Evolutionary conservation across 306 rosid species (phyloP).

Genomic region (Spatholobus suberectus): DNA sequence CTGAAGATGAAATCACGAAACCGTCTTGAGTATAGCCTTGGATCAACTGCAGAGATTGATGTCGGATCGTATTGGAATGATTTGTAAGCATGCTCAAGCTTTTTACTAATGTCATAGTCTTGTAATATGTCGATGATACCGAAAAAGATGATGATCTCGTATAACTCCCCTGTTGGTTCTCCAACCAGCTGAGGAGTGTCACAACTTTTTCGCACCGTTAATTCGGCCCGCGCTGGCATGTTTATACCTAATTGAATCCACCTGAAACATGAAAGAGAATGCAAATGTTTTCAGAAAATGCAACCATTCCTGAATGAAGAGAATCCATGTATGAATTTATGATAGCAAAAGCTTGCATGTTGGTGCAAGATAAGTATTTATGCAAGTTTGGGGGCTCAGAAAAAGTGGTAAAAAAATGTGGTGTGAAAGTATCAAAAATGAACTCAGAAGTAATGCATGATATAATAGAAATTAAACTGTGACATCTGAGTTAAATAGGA

Average conservation of each 20-base stretch:
- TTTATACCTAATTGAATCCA: slow-evolving; percentile 77
- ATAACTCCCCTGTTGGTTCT: slow-evolving; percentile 84
- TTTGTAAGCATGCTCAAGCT: slow-evolving; percentile 98
- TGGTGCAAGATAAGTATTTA: slow-evolving; percentile 1
- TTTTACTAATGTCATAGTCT: slow-evolving; percentile 94
- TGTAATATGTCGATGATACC: slow-evolving; percentile 95
- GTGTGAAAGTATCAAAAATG: slow-evolving; percentile 1
- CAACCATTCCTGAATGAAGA: not conserved
- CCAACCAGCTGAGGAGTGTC: slow-evolving; percentile 90
- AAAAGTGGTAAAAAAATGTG: not conserved
- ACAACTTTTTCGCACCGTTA: slow-evolving; percentile 59
- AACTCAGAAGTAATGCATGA: slow-evolving; percentile 11
- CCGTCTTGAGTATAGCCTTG: slow-evolving; percentile 87
- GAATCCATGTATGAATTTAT: not conserved
- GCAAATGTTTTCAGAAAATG: slow-evolving; percentile 10
- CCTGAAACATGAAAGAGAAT: slow-evolving; percentile 51
- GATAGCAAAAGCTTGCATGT: slow-evolving; percentile 5
- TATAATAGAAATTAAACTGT: not conserved
- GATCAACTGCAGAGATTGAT: slow-evolving; percentile 96
- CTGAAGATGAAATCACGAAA: slow-evolving; percentile 95
- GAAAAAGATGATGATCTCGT: slow-evolving; percentile 77
- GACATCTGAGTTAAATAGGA: slow-evolving; percentile 17
- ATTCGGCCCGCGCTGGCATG: slow-evolving; percentile 89
- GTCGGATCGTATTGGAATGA: slow-evolving; percentile 89
- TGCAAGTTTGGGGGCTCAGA: not conserved